These are phyloP conservation scores for Ciborinia camelliae DNA, from an alignment of 2,329 filamentous ascomycete species.

Conservation along the genomic window DNA sequence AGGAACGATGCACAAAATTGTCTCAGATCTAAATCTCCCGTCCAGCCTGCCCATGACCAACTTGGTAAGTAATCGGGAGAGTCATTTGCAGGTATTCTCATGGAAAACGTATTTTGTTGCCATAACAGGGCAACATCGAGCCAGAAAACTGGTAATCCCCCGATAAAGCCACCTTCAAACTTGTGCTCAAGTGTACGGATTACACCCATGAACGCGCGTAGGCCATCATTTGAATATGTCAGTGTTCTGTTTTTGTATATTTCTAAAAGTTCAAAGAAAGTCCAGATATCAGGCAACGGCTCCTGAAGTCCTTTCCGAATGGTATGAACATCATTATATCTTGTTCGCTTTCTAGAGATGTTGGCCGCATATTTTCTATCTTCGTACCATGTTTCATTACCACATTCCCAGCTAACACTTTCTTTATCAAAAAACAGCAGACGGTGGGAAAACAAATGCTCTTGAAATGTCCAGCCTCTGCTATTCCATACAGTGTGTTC, in stretches of 20 bases:
- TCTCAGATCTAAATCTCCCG: no score
- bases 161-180: slow-evolving; percentile 28
- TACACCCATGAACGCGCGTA: slow-evolving; percentile 24
- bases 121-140: slow-evolving; percentile 26
- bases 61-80: slow-evolving; percentile 13
- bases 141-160: slow-evolving; percentile 25
- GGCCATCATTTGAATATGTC: slow-evolving; percentile 25
- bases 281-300: not conserved
- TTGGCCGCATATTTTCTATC: no score
- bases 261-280: not conserved
- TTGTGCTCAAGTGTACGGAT: slow-evolving; percentile 15
- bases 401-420: slow-evolving; percentile 19
- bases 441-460: slow-evolving; percentile 20
- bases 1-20: no score
- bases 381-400: slow-evolving; percentile 7
- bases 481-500: no score
- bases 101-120: no score
- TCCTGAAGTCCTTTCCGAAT: no score
- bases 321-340: no score
- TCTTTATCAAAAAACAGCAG: slow-evolving; percentile 14
- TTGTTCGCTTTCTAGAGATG: no score
- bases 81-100: no score
- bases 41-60: slow-evolving; percentile 32
- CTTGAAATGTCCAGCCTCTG: slow-evolving; percentile 24
- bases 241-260: slow-evolving; percentile 16